These are phyloP conservation scores for Pichia inconspicua DNA, from an alignment of 1,139 yeast species.

Conservation along the genomic window DNA sequence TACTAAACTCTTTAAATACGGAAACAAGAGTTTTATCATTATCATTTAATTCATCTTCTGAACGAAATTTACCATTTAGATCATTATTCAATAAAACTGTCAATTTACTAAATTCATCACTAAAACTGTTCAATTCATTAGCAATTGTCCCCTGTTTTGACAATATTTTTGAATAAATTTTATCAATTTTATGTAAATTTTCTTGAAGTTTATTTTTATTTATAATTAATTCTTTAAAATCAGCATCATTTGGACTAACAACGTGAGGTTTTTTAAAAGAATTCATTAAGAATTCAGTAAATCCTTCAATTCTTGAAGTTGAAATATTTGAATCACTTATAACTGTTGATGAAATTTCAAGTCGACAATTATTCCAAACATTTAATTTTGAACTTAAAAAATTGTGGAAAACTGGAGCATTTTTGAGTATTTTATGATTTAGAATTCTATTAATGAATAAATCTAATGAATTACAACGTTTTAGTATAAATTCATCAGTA, in stretches of 20 bases:
- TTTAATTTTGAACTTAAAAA: constrained; percentile 68
- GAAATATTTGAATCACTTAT: constrained; percentile 14
- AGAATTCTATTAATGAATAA: constrained; percentile 68
- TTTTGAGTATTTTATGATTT: constrained; percentile 52
- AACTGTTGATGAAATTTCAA: not conserved
- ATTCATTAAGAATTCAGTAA: constrained; percentile 85
- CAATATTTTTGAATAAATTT: constrained; percentile 64
- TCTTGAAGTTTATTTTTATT: constrained; percentile 78
- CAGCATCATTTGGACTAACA: constrained; percentile 64
- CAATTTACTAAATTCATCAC: constrained; percentile 60
- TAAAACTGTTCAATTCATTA: constrained; percentile 64
- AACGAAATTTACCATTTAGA: constrained; percentile 23
- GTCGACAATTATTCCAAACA: constrained; percentile 58
- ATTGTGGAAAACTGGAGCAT: constrained; percentile 63
- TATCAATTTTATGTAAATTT: constrained; percentile 70
- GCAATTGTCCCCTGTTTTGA: constrained; percentile 68
- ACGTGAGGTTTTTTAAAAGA: constrained; percentile 68
- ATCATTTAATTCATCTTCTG: constrained; percentile 13
- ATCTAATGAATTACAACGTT: constrained; percentile 76
- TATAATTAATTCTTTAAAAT: constrained; percentile 76
- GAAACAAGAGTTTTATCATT: constrained; percentile 27
- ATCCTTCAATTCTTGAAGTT: constrained; percentile 39
- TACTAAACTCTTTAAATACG: constrained; percentile 47
- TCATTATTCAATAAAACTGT: constrained; percentile 40
- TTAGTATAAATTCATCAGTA: constrained; percentile 57